phyloP scores from a whole-genome alignment of 768 basidiomycete species.

The Pisolithus albus region DNA sequence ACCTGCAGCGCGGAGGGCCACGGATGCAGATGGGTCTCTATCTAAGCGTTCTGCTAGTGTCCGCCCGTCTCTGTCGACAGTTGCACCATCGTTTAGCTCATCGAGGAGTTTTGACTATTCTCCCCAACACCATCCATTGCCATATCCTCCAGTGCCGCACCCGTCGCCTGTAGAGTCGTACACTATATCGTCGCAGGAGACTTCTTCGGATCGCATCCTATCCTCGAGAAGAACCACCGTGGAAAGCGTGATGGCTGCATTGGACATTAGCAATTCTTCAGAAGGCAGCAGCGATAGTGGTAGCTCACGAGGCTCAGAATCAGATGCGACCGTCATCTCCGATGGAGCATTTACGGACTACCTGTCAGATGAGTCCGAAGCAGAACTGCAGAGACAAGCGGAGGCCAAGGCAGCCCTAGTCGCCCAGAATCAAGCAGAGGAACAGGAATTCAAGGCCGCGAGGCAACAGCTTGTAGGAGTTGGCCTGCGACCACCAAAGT shows the following conservation, averaged over 20 bases:
- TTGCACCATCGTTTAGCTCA: slow-evolving; percentile 28
- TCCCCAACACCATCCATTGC: slow-evolving; percentile 14
- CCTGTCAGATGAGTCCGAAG: slow-evolving; percentile 88
- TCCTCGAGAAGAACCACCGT: slow-evolving; percentile 27
- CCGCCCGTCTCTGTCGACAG: slow-evolving; percentile 40
- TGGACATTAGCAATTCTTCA: slow-evolving; percentile 39
- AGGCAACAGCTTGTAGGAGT: slow-evolving; percentile 71
- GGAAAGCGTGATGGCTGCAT: slow-evolving; percentile 33
- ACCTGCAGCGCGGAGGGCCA: slow-evolving; percentile 53
- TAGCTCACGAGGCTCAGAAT: slow-evolving; percentile 47
- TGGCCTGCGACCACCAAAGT: slow-evolving; percentile 68
- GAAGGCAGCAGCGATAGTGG: slow-evolving; percentile 55
- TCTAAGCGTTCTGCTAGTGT: slow-evolving; percentile 41
- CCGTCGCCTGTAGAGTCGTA: slow-evolving; percentile 18
- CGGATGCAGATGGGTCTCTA: slow-evolving; percentile 47
- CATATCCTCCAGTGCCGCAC: slow-evolving; percentile 16
- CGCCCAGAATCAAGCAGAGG: slow-evolving; percentile 76
- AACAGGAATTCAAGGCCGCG: slow-evolving; percentile 74
- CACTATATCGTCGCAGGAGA: slow-evolving; percentile 23
- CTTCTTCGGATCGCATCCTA: slow-evolving; percentile 27
- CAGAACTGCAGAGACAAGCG: slow-evolving; percentile 79
- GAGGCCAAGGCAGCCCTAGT: slow-evolving; percentile 70
- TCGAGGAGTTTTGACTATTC: slow-evolving; percentile 19
- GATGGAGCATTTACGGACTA: slow-evolving; percentile 89
- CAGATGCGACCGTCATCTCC: slow-evolving; percentile 74